These are phyloP conservation scores for Colletotrichum simmondsii DNA, from an alignment of 2,329 filamentous ascomycete genomes.

Conservation along the genomic window DNA sequence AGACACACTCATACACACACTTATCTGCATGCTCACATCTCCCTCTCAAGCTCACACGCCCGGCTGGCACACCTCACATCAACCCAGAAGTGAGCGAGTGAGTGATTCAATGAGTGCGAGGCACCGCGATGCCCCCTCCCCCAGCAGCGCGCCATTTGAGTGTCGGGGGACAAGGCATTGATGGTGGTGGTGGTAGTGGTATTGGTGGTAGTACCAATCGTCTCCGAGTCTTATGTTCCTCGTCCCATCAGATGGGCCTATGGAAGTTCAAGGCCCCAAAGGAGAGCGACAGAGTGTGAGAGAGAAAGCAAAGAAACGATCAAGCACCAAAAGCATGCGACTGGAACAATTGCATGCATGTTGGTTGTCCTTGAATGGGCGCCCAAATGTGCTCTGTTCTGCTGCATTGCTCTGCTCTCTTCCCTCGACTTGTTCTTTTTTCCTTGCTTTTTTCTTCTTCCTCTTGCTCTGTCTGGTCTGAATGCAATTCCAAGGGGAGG, in stretches of 20 bases:
- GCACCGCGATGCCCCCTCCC: background rate
- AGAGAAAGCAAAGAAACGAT: background rate
- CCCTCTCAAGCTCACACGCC: slow-evolving; percentile 13
- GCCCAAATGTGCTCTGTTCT: background rate
- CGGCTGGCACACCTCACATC: slow-evolving; percentile 5
- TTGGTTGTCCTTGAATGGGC: background rate
- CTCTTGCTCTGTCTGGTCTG: background rate
- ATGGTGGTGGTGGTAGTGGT: background rate
- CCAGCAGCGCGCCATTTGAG: background rate
- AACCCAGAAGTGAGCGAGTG: background rate
- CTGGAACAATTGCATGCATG: background rate
- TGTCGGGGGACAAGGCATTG: slow-evolving; percentile 16
- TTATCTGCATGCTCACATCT: background rate
- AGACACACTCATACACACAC: slow-evolving; percentile 7
- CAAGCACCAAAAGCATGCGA: slow-evolving; percentile 3
- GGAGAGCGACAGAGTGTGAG: background rate
- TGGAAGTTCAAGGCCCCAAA: slow-evolving; percentile 3
- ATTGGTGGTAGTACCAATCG: slow-evolving; percentile 14
- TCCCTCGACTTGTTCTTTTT: background rate
- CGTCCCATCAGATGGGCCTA: background rate
- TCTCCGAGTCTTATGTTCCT: slow-evolving; percentile 14
- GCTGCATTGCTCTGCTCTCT: background rate
- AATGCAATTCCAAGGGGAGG: background rate
- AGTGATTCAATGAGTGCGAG: background rate
- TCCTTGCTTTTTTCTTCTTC: background rate